Base-by-base conservation (phyloP, 345 rosid species). In the Hibiscus mutabilis region DNA sequence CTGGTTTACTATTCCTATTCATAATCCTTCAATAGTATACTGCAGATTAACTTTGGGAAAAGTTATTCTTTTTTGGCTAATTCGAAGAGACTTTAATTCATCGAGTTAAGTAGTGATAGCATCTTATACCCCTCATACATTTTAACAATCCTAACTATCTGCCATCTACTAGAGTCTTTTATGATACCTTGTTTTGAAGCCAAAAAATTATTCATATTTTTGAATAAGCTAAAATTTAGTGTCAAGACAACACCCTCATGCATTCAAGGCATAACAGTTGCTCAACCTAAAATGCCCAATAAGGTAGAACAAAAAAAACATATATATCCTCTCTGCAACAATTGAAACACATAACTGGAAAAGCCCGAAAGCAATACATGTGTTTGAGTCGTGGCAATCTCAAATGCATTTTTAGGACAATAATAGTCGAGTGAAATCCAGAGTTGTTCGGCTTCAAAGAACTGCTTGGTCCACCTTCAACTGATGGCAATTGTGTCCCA, bases 201-300 rank as follows among this genome's bases (percentile, higher is more conserved):
- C 9, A 1, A 15, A 16, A 25, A 47, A 3, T 66, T 25, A 47
- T 66, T 47, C 14, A 66, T 21, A 47, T 47, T 24, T 16, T 31
- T 19, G n/a, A 35, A 22, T 25, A 12, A 22, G 22, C 53, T 22
- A 21, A 65, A 65, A 44, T 14, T 29, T 65, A 19, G 18, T 89
- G 75, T 95, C 96, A 74, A 65, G 98, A 92, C 80, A 95, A 76
- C 37, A 95, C 86, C 75, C 90, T 86, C 99, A 92, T 95, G 88
- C 99, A 95, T 63, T 92, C 99, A 33, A 95, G 83, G 82, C 99
- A 95, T 56, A 92, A 73, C 14, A 98, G 99, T 79, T 95, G 99
- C 79, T 95, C 98, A 81, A 95, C 92, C 97, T 95, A 72, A 75
- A 72, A 76, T 33, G 44, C 61, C 60, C 46, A 66, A 66, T 59